These are phyloP conservation scores for Penicillium bovifimosum DNA, from an alignment of 495 filamentous ascomycete species.

Conservation along the genomic window DNA sequence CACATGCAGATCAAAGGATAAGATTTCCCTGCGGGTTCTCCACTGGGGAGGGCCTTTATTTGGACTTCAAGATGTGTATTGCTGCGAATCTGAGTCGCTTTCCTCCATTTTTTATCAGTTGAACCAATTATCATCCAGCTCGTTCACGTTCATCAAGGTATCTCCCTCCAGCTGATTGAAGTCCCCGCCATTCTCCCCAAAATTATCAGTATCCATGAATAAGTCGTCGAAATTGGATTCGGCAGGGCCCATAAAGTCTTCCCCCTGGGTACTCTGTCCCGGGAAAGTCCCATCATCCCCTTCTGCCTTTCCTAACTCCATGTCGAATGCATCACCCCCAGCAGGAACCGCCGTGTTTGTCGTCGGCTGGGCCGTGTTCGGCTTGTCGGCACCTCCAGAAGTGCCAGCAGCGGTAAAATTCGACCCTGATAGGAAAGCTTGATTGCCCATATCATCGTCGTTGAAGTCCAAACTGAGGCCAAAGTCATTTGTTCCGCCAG, in stretches of 20 bases:
- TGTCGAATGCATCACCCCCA: constrained; percentile 40
- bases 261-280: constrained; percentile 16
- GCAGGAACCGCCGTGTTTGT: constrained; percentile 29
- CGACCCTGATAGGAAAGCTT: constrained; percentile 38
- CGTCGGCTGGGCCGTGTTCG: constrained; percentile 21
- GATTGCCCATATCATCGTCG: constrained; percentile 40
- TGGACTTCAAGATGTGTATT: not conserved
- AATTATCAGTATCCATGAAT: constrained; percentile 42
- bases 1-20: constrained; percentile 15
- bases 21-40: constrained; percentile 1
- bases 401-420: constrained; percentile 26
- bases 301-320: constrained; percentile 34
- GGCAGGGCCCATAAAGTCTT: constrained; percentile 42
- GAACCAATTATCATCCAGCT: constrained; percentile 45
- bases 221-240: constrained; percentile 48
- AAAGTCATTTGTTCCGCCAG: constrained; percentile 33
- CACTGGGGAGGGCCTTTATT: not conserved
- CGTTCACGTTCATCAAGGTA: constrained; percentile 39
- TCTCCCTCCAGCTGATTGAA: constrained; percentile 38
- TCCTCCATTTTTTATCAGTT: constrained; percentile 14
- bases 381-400: constrained; percentile 15
- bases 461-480: constrained; percentile 45
- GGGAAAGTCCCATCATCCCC: constrained; percentile 11
- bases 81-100: not conserved
- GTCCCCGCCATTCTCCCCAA: constrained; percentile 32